These are phyloP conservation scores for Exobasidium cylindrosporum DNA, from an alignment of 1,284 basidiomycete genomes.

Conservation along the genomic window DNA sequence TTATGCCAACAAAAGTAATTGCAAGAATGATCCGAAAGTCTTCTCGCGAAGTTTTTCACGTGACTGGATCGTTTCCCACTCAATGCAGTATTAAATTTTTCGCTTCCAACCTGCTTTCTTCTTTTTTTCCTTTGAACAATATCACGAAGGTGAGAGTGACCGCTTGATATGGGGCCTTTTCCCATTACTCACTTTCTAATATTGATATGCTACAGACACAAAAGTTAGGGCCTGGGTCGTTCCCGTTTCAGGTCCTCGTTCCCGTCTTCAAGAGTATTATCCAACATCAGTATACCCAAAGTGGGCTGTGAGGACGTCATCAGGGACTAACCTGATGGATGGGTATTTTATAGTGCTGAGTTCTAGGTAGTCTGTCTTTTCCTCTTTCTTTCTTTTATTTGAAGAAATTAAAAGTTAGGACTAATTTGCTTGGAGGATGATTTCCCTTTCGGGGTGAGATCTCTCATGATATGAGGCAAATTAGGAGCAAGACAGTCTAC, in stretches of 20 bases:
- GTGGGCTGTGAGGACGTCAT: neutral
- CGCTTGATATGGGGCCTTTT: neutral
- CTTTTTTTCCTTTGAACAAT: constrained; percentile 6
- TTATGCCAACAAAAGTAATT: too few species aligned
- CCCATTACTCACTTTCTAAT: neutral
- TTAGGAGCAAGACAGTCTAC: neutral
- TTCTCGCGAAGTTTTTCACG: too few species aligned
- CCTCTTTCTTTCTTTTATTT: neutral
- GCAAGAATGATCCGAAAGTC: too few species aligned
- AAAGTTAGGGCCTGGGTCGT: constrained; percentile 11
- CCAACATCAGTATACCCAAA: neutral
- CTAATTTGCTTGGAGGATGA: constrained; percentile 4
- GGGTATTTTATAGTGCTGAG: constrained; percentile 5
- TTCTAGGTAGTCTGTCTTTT: neutral
- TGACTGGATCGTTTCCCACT: too few species aligned
- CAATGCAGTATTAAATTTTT: neutral
- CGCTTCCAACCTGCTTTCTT: neutral
- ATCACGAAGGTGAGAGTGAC: constrained; percentile 1
- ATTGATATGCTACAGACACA: constrained; percentile 10
- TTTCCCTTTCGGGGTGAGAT: constrained; percentile 2
- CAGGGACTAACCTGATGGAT: neutral
- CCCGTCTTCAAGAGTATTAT: constrained; percentile 8
- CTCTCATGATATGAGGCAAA: constrained; percentile 5
- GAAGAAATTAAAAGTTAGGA: neutral
- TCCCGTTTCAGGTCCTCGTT: constrained; percentile 12